phyloP scores from a whole-genome alignment of 2,329 filamentous ascomycete species.

The Aspergillus flavus region DNA sequence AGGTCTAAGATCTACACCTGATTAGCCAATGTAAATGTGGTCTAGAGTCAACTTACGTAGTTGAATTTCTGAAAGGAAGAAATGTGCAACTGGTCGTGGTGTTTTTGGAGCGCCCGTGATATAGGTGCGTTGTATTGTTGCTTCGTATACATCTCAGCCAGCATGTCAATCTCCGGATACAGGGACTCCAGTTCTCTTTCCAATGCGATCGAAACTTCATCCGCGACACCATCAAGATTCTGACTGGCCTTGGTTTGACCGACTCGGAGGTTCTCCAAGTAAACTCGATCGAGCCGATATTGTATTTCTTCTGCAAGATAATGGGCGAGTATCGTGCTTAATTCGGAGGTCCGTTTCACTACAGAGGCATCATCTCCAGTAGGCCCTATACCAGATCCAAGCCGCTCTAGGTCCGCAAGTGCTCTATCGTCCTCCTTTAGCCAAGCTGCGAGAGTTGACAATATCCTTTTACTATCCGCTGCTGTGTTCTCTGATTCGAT shows the following conservation, averaged over 20 bases:
- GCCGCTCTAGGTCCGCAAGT: constrained; percentile 33
- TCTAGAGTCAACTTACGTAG: constrained; percentile 28
- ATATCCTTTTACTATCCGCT: constrained; percentile 36
- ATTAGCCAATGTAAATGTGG: constrained; percentile 14
- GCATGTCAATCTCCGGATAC: constrained; percentile 42
- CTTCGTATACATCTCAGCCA: constrained; percentile 46
- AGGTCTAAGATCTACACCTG: constrained; percentile 33
- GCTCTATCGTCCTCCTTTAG: constrained; percentile 42
- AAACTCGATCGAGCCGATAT: constrained; percentile 43
- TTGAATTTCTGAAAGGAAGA: constrained; percentile 38
- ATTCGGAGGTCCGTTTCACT: constrained; percentile 30
- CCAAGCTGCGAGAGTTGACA: constrained; percentile 34
- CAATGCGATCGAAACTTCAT: constrained; percentile 28
- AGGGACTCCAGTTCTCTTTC: constrained; percentile 43
- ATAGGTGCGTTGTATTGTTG: constrained; percentile 47
- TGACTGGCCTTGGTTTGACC: neutral
- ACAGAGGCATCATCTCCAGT: constrained; percentile 32
- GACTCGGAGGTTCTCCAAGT: constrained; percentile 34
- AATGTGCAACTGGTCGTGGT: constrained; percentile 32
- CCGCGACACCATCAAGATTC: constrained; percentile 7
- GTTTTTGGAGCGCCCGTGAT: constrained; percentile 36
- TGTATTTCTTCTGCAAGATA: constrained; percentile 41
- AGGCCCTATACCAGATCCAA: constrained; percentile 31
- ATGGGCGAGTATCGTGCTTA: constrained; percentile 34
- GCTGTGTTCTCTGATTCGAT: constrained; percentile 33